Percentiles rank a stretch among this genome's conserved stretches.
Evolutionary conservation across 306 rosid species (phyloP).

Genomic region (Astragalus membranaceus): DNA sequence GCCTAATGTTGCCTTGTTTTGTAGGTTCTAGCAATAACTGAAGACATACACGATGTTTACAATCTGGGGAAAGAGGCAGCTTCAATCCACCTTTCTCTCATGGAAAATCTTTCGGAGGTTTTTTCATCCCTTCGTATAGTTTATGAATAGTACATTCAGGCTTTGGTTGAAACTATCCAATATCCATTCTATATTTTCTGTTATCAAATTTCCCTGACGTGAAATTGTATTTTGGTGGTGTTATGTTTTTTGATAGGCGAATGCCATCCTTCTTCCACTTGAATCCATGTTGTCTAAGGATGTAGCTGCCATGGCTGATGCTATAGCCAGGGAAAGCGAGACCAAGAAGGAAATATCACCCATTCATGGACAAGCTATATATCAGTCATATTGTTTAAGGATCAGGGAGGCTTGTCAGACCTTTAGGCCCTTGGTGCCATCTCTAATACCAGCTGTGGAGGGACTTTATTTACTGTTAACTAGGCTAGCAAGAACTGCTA

Average conservation of each 20-base stretch:
- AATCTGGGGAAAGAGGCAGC: slow-evolving; percentile 93
- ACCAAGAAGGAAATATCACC: slow-evolving; percentile 73
- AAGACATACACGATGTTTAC: slow-evolving; percentile 86
- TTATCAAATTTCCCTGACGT: slow-evolving; percentile 12
- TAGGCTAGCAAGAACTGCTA: slow-evolving; percentile 85
- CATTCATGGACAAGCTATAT: slow-evolving; percentile 95
- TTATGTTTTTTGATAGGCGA: slow-evolving; percentile 50
- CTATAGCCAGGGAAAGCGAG: slow-evolving; percentile 70
- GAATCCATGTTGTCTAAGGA: slow-evolving; percentile 88
- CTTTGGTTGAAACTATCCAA: not conserved
- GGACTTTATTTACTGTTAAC: slow-evolving; percentile 81
- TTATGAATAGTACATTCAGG: not conserved
- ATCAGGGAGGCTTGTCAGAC: slow-evolving; percentile 74
- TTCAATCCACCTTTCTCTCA: slow-evolving; percentile 62
- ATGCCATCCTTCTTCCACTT: slow-evolving; percentile 80
- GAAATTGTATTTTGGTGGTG: slow-evolving; percentile 26
- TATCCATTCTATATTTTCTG: slow-evolving; percentile 1
- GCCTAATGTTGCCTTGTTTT: slow-evolving; percentile 12
- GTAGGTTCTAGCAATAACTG: slow-evolving; percentile 87
- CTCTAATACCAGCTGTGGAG: slow-evolving; percentile 68
- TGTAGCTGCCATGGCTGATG: slow-evolving; percentile 82
- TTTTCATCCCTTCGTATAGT: slow-evolving; percentile 14
- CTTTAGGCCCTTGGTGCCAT: slow-evolving; percentile 69
- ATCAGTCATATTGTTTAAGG: slow-evolving; percentile 76
- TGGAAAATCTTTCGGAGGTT: slow-evolving; percentile 85